These are phyloP conservation scores for Byssochlamys sp. DNA, from an alignment of 2,329 filamentous ascomycete species.

Conservation along the genomic window DNA sequence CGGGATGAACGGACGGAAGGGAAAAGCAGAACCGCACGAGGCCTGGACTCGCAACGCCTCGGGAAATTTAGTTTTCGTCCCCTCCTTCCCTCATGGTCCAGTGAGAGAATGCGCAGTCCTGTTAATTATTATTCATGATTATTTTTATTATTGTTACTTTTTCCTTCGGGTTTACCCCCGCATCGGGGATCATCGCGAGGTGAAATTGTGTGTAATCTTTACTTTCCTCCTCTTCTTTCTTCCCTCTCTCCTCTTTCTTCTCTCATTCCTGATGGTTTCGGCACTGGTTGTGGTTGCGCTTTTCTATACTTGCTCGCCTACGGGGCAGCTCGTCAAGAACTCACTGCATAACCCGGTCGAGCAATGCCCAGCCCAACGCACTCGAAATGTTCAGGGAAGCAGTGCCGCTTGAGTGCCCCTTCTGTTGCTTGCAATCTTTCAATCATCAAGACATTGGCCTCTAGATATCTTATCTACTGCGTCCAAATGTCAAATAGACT, in stretches of 20 bases:
- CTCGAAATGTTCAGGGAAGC: background rate
- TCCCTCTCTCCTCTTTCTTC: background rate
- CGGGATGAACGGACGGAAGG: conserved; percentile 9
- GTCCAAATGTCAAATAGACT: background rate
- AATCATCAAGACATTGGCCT: background rate
- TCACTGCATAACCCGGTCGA: background rate
- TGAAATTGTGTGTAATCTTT: background rate
- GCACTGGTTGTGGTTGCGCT: background rate
- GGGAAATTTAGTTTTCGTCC: background rate
- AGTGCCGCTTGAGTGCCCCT: background rate
- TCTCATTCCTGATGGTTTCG: background rate
- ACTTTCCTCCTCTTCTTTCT: background rate
- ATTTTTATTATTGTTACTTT: too few species aligned
- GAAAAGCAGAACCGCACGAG: background rate
- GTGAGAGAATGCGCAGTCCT: too few species aligned
- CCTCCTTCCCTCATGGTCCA: background rate
- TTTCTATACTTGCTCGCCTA: background rate
- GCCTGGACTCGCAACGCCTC: background rate
- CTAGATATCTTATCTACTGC: background rate
- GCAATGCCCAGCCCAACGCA: background rate
- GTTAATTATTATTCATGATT: too few species aligned
- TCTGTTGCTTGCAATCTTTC: background rate
- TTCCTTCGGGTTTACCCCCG: background rate
- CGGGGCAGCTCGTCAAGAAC: too few species aligned
- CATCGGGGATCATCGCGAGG: background rate